Conservation (phyloP, 2,329 filamentous ascomycete genomes). For the Colletotrichum godetiae region DNA sequence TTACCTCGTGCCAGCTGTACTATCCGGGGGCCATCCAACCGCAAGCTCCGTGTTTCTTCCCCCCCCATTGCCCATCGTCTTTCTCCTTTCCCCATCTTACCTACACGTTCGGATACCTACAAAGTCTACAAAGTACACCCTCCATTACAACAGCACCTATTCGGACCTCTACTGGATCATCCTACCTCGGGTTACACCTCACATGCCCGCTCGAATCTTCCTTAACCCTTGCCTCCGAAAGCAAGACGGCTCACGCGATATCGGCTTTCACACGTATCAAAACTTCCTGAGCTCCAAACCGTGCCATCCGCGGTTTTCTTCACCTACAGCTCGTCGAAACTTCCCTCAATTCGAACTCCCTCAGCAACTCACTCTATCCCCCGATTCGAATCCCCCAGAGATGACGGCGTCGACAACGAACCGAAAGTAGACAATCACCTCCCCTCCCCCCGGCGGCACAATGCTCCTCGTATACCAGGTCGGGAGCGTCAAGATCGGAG, state of each 20-base stretch:
- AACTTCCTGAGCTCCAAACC: neutral
- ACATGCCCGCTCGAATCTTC: constrained; percentile 5
- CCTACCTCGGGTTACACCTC: constrained; percentile 12
- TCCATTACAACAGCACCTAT: neutral
- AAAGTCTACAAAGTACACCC: neutral
- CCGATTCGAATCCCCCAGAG: constrained; percentile 2
- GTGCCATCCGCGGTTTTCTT: neutral
- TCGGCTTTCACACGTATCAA: neutral
- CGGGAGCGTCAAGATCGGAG: constrained; percentile 92
- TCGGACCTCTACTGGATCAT: neutral
- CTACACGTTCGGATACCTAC: no score
- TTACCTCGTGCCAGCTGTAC: neutral
- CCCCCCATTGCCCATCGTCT: neutral
- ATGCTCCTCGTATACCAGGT: constrained; percentile 95
- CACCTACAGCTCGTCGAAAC: neutral
- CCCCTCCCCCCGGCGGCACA: constrained; percentile 36
- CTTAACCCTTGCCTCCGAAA: constrained; percentile 10
- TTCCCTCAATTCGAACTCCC: neutral
- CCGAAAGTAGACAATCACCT: constrained; percentile 15
- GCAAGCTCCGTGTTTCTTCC: neutral
- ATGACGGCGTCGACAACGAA: constrained; percentile 26
- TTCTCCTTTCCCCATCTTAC: neutral
- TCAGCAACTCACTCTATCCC: neutral
- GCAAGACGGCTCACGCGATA: constrained; percentile 17
- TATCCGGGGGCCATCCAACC: neutral